phyloP scores from a whole-genome alignment of 139 green algal genomes.

The Volvox reticuliferus region DNA sequence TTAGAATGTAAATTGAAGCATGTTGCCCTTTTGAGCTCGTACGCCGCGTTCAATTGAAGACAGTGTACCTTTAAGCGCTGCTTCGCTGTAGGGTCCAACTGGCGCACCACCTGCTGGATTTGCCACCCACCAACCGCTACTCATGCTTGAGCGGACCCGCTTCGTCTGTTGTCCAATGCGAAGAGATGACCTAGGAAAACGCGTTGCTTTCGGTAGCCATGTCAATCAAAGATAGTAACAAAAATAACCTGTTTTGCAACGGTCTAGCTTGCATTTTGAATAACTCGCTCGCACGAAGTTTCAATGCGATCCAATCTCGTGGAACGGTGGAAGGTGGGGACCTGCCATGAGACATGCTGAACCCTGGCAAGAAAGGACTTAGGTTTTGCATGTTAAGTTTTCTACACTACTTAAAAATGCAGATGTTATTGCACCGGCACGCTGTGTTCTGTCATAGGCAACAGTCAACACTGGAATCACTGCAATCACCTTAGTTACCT shows the following conservation, averaged over 20 bases:
- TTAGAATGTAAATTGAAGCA: too few species aligned
- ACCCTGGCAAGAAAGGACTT: too few species aligned
- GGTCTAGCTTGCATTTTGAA: background rate
- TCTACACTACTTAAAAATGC: too few species aligned
- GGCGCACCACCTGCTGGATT: conserved; percentile 36
- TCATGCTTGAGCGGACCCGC: conserved; percentile 8
- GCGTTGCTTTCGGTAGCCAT: background rate
- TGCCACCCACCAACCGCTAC: conserved; percentile 40
- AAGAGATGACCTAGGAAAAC: background rate
- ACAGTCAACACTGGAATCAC: too few species aligned
- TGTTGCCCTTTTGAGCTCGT: too few species aligned
- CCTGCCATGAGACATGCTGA: background rate
- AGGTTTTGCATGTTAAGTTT: too few species aligned
- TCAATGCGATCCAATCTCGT: background rate
- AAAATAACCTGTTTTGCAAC: too few species aligned
- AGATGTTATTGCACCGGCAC: too few species aligned
- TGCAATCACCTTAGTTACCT: background rate
- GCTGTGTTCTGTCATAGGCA: too few species aligned
- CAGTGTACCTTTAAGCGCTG: conserved; percentile 44
- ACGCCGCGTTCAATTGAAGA: too few species aligned
- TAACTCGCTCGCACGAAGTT: background rate
- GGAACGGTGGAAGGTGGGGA: too few species aligned
- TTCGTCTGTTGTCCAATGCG: background rate
- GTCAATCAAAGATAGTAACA: too few species aligned
- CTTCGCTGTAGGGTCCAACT: conserved; percentile 56